Evolutionary conservation across 78 protist genomes (phyloP).

Genomic region (Pelomyxa schiedti): DNA sequence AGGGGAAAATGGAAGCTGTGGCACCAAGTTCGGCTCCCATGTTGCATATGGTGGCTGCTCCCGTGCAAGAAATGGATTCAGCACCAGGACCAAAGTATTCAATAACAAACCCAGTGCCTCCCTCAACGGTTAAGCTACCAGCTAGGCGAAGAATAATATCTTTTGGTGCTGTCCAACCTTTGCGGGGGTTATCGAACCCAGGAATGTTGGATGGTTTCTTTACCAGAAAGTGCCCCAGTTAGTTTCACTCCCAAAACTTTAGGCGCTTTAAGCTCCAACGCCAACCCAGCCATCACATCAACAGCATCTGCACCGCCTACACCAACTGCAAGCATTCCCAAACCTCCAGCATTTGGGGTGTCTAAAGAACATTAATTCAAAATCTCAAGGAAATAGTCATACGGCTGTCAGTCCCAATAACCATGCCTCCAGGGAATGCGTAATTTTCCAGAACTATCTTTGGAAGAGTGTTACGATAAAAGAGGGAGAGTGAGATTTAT

Average conservation of each 20-base stretch:
- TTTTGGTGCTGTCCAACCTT: slow-evolving; percentile 77
- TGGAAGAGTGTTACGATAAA: too few relatives aligned
- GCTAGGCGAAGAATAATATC: slow-evolving; percentile 86
- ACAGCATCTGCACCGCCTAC: slow-evolving; percentile 96
- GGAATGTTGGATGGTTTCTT: too few relatives aligned
- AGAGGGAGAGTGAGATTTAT: too few relatives aligned
- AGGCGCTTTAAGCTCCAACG: slow-evolving; percentile 91
- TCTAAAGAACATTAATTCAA: too few relatives aligned
- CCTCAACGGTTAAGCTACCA: slow-evolving; percentile 71
- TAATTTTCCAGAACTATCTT: slow-evolving; percentile 87
- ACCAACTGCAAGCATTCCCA: slow-evolving; percentile 76
- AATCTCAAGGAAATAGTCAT: too few relatives aligned
- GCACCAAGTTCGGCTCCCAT: slow-evolving; percentile 97
- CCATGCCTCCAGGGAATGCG: slow-evolving; percentile 87
- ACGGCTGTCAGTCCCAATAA: slow-evolving; percentile 73
- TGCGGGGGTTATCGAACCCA: too few relatives aligned
- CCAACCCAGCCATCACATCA: slow-evolving; percentile 85
- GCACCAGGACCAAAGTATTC: slow-evolving; percentile 89
- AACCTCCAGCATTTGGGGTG: slow-evolving; percentile 88
- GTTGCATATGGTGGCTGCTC: slow-evolving; percentile 91
- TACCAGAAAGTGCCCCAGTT: too few relatives aligned
- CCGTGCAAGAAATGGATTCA: slow-evolving; percentile 76
- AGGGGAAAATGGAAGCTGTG: slow-evolving; percentile 93
- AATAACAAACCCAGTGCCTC: slow-evolving; percentile 86
- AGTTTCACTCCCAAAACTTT: slow-evolving; percentile 89